phyloP scores from a whole-genome alignment of 345 rosid genomes.

The Eutrema heterophyllum region DNA sequence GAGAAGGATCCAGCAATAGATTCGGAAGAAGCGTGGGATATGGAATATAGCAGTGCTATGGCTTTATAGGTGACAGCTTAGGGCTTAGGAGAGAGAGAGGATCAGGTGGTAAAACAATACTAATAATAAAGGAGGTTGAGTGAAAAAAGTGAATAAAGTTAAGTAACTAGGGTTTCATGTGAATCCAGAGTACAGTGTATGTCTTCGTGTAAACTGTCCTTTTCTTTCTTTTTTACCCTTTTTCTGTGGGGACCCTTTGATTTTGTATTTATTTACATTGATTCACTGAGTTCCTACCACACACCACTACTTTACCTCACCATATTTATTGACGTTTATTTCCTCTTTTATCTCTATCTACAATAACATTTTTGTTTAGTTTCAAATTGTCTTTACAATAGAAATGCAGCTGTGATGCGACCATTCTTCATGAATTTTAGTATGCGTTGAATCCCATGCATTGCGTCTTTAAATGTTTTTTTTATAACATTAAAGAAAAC shows the following conservation, averaged over 20 bases:
- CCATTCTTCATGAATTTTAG: slow-evolving; percentile 5
- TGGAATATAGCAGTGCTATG: slow-evolving; percentile 17
- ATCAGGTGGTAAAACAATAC: slow-evolving; percentile 14
- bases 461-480: background rate
- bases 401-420: slow-evolving; percentile 17
- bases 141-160: slow-evolving; percentile 28
- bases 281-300: slow-evolving; percentile 18
- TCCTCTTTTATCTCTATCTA: slow-evolving; percentile 16
- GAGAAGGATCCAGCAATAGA: slow-evolving; percentile 26
- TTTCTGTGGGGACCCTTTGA: slow-evolving; percentile 14
- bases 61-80: slow-evolving; percentile 18
- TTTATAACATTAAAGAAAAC: background rate
- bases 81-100: slow-evolving; percentile 5
- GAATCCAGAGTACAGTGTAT: slow-evolving; percentile 18
- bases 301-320: background rate
- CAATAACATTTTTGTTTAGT: slow-evolving; percentile 17
- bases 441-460: slow-evolving; percentile 27
- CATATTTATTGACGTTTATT: background rate
- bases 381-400: slow-evolving; percentile 10
- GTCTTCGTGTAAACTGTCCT: slow-evolving; percentile 37
- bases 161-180: slow-evolving; percentile 31
- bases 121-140: slow-evolving; percentile 2
- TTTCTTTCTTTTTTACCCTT: slow-evolving; percentile 14
- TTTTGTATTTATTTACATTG: slow-evolving; percentile 2
- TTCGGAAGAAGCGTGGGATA: slow-evolving; percentile 31